Evolutionary conservation across 176 grass and related monocot genomes (phyloP).

Genomic region (Aechmea fasciata): DNA sequence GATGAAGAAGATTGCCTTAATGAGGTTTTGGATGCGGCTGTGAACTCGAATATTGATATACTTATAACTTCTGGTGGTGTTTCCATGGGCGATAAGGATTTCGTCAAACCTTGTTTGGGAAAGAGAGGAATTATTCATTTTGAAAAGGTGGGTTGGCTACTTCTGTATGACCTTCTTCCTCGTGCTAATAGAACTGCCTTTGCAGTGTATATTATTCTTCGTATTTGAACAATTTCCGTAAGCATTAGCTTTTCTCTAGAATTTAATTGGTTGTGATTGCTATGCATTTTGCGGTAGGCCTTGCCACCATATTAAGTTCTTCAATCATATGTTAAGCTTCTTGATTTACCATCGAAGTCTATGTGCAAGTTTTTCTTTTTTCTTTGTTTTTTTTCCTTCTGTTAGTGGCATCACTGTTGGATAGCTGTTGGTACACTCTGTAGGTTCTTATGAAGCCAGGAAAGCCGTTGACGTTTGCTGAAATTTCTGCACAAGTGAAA

Average conservation of each 20-base stretch:
- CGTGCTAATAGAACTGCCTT: background rate
- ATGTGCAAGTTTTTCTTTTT: background rate
- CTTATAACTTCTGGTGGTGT: slow-evolving; percentile 88
- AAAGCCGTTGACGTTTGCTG: slow-evolving; percentile 82
- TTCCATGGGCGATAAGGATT: slow-evolving; percentile 95
- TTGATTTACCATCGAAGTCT: background rate
- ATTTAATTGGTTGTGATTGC: too few species aligned
- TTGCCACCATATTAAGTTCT: too few species aligned
- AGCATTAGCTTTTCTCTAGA: too few species aligned
- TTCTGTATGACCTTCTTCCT: background rate
- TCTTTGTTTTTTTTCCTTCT: background rate
- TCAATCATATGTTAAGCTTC: too few species aligned
- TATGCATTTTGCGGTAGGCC: too few species aligned
- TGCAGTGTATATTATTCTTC: too few species aligned
- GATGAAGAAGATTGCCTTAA: slow-evolving; percentile 74
- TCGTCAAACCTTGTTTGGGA: slow-evolving; percentile 83
- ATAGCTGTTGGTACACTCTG: background rate
- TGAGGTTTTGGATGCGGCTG: slow-evolving; percentile 53
- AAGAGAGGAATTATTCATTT: slow-evolving; percentile 81
- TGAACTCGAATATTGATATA: slow-evolving; percentile 61
- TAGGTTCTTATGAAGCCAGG: slow-evolving; percentile 89
- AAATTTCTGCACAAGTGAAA: slow-evolving; percentile 37
- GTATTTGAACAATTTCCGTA: too few species aligned
- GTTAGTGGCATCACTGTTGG: too few species aligned
- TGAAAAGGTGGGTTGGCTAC: slow-evolving; percentile 55